Percentiles rank a stretch among this genome's conserved stretches.
Conservation (phyloP, 179 eudicot species). For the Kewa caespitosa region DNA sequence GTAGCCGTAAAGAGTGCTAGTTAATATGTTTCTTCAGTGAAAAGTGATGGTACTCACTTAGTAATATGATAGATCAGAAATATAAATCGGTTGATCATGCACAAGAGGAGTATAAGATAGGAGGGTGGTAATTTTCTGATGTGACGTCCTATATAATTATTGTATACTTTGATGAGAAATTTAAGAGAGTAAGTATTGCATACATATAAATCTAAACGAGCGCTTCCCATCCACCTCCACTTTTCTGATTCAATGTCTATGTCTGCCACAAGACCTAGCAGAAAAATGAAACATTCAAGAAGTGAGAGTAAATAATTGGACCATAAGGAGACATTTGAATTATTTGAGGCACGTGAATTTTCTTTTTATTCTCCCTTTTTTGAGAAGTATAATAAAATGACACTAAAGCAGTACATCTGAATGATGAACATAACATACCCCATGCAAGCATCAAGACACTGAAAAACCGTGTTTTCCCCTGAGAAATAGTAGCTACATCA, state of each 20-base stretch:
- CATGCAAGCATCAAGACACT: conserved; percentile 96
- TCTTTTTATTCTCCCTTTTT: too few species aligned
- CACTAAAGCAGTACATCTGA: not conserved
- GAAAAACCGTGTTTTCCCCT: conserved; percentile 68
- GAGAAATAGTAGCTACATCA: conserved; percentile 80
- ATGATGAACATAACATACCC: conserved; percentile 47
- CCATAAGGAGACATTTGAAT: not conserved
- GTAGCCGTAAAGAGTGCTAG: too few species aligned
- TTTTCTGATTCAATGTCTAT: conserved; percentile 94
- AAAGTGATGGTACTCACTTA: too few species aligned
- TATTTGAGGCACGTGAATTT: too few species aligned
- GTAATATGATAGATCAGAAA: not conserved
- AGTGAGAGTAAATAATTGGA: not conserved
- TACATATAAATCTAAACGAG: conserved; percentile 85
- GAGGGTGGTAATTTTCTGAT: not conserved
- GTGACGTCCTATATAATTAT: not conserved
- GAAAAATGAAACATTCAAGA: conserved; percentile 11
- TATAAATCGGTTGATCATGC: not conserved
- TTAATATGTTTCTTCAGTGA: too few species aligned
- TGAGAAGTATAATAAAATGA: not conserved
- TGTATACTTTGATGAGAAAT: not conserved
- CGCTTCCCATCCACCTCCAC: conserved; percentile 97
- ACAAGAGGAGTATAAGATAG: not conserved
- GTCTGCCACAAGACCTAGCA: conserved; percentile 86
- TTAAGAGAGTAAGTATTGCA: conserved; percentile 20